Evolutionary conservation across 495 filamentous ascomycete species (phyloP).

Genomic region (Xylaria castorea): DNA sequence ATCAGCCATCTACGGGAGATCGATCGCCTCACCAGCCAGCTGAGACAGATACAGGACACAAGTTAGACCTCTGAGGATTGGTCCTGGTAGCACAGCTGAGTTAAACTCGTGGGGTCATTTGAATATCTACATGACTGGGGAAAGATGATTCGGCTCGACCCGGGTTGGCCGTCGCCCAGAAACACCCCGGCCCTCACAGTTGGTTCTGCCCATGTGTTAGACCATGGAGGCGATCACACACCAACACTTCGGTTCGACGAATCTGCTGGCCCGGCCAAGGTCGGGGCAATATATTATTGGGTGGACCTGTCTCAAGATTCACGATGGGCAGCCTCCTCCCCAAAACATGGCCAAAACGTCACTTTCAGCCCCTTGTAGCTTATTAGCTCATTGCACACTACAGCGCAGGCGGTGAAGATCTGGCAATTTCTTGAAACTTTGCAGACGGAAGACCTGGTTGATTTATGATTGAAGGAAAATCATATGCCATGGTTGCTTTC

Average conservation of each 20-base stretch:
- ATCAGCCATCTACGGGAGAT: slow-evolving; percentile 9
- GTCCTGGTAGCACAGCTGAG: slow-evolving; percentile 11
- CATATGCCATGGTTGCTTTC: background rate
- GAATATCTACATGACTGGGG: slow-evolving; percentile 15
- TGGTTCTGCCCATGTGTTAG: background rate
- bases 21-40: slow-evolving; percentile 21
- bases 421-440: slow-evolving; percentile 3
- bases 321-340: background rate
- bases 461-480: background rate
- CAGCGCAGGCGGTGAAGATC: background rate
- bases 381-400: background rate
- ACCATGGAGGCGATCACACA: slow-evolving; percentile 22
- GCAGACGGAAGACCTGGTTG: background rate
- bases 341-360: slow-evolving; percentile 26
- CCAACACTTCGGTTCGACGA: background rate
- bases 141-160: slow-evolving; percentile 7
- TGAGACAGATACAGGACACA: slow-evolving; percentile 12
- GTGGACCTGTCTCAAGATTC: slow-evolving; percentile 18
- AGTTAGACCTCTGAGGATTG: background rate
- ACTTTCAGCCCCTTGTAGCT: slow-evolving; percentile 7
- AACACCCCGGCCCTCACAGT: slow-evolving; percentile 3
- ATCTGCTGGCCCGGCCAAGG: slow-evolving; percentile 2
- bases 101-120: background rate
- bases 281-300: slow-evolving; percentile 5
- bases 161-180: background rate